These are phyloP conservation scores for Pyricularia pennisetigena DNA, from an alignment of 2,329 filamentous ascomycete genomes.

Conservation along the genomic window DNA sequence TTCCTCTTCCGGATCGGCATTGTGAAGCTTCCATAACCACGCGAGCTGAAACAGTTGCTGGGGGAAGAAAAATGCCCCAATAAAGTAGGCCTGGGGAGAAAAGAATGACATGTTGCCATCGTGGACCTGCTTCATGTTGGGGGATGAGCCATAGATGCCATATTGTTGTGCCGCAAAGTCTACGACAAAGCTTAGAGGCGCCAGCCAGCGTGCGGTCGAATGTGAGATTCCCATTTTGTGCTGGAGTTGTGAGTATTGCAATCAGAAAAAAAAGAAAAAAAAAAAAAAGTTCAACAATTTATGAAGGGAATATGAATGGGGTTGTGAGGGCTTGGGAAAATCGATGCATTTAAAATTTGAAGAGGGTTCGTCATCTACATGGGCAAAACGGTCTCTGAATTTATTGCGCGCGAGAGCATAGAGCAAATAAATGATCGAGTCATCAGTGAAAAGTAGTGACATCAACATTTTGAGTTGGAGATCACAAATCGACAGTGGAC, in stretches of 20 bases:
- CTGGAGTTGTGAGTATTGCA: not conserved
- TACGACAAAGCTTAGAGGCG: constrained; percentile 42
- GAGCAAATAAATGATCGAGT: not conserved
- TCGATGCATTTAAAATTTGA: no score
- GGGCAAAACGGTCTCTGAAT: not conserved
- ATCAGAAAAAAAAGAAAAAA: not conserved
- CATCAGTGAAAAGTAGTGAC: not conserved
- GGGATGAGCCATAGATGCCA: constrained; percentile 39
- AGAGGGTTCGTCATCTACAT: no score
- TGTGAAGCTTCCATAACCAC: constrained; percentile 44
- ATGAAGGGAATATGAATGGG: no score
- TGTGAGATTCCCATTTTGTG: constrained; percentile 39
- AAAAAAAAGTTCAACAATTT: no score
- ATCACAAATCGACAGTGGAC: not conserved
- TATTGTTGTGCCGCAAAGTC: constrained; percentile 51
- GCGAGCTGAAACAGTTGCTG: constrained; percentile 48
- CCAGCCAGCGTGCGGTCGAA: constrained; percentile 42
- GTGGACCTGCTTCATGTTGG: constrained; percentile 51
- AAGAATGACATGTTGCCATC: constrained; percentile 48
- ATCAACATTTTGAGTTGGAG: not conserved
- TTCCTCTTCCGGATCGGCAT: constrained; percentile 11
- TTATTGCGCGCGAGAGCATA: not conserved
- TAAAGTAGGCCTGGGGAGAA: constrained; percentile 47
- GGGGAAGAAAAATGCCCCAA: constrained; percentile 50
- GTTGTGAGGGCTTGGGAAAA: no score